Evolutionary conservation across 768 basidiomycete genomes (phyloP), one percentile per base, ranked within the genome.

Genomic region (Lactarius tabidus): DNA sequence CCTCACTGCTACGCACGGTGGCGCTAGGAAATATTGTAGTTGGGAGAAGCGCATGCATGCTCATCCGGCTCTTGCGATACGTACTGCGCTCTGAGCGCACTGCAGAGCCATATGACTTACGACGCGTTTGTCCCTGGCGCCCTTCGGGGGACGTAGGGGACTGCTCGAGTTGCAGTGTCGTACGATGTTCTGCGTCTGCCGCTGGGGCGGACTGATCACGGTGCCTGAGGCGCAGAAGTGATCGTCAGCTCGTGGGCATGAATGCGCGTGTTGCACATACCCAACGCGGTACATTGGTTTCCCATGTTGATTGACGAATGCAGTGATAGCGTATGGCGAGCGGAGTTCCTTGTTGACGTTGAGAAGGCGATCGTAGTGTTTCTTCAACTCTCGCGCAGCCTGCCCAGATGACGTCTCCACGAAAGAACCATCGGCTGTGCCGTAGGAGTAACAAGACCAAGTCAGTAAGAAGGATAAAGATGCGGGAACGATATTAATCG

Each of bases 321-420:
- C 86, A n/a, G 90, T 92, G 70, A 91, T 90, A 43, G 85, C 85
- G 72, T 87, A 93, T 2, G 91, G 91, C 15, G 90, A 92, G 35
- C 88, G 84, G 14, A 86, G 79, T 65, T 84, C 79, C 70, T 82
- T 81, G 18, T 84, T 82, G 35, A 93, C 88, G 15, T 90, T 87
- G 39, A 85, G 74, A 51, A 81, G 77, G 57, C 85, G 83, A 73
- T 94, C 92, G 71, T 88, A 90, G 33, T 83, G 81, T 70, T 81
- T 81, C 80, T 93, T 94, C 61, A 93, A 78, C 70, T 90, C 89
- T 45, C 85, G 84, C 15, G 91, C 91, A 33, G 88, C 90, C 17
- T 81, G 79, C 2, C 86, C 90, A 59, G 87, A 90, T 6, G 90
- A 84, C 2, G 90, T 93, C 71, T 94, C 91, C 26, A 93, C 84